phyloP scores from a whole-genome alignment of 768 basidiomycete genomes.

The Solioccasus polychromus region DNA sequence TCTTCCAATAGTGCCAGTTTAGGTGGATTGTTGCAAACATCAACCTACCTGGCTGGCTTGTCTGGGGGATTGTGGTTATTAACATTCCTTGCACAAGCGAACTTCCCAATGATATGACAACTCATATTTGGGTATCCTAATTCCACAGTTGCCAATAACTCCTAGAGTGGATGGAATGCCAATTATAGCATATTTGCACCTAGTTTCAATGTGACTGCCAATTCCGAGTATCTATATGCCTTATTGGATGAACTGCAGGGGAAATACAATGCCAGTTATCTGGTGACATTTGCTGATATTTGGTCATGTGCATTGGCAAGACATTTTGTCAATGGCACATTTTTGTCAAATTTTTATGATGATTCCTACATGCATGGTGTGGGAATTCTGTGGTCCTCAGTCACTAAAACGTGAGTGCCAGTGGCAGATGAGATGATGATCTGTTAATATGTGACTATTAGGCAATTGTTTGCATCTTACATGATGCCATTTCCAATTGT shows the following conservation, averaged over 20 bases:
- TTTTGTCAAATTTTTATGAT: slow-evolving; percentile 27
- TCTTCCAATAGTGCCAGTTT: slow-evolving; percentile 40
- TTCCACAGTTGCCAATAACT: slow-evolving; percentile 12
- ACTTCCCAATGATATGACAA: slow-evolving; percentile 39
- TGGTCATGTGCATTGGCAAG: slow-evolving; percentile 29
- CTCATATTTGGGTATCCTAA: slow-evolving; percentile 33
- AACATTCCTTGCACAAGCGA: slow-evolving; percentile 40
- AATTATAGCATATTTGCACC: slow-evolving; percentile 20
- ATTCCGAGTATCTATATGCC: slow-evolving; percentile 14
- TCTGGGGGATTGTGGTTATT: slow-evolving; percentile 42
- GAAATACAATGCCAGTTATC: slow-evolving; percentile 30
- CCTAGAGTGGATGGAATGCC: slow-evolving; percentile 36
- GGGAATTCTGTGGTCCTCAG: slow-evolving; percentile 37
- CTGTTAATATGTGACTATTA: slow-evolving; percentile 9
- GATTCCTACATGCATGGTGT: slow-evolving; percentile 32
- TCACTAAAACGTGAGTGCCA: slow-evolving; percentile 32
- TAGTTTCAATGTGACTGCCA: slow-evolving; percentile 11
- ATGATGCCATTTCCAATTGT: slow-evolving; percentile 42
- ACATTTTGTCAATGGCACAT: slow-evolving; percentile 41
- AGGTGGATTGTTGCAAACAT: slow-evolving; percentile 51
- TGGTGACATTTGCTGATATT: slow-evolving; percentile 29
- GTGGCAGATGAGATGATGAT: slow-evolving; percentile 33
- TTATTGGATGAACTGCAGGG: slow-evolving; percentile 28
- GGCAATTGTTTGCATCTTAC: slow-evolving; percentile 32
- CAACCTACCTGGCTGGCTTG: slow-evolving; percentile 52